phyloP scores from a whole-genome alignment of 306 rosid species.

The Parietaria judaica region DNA sequence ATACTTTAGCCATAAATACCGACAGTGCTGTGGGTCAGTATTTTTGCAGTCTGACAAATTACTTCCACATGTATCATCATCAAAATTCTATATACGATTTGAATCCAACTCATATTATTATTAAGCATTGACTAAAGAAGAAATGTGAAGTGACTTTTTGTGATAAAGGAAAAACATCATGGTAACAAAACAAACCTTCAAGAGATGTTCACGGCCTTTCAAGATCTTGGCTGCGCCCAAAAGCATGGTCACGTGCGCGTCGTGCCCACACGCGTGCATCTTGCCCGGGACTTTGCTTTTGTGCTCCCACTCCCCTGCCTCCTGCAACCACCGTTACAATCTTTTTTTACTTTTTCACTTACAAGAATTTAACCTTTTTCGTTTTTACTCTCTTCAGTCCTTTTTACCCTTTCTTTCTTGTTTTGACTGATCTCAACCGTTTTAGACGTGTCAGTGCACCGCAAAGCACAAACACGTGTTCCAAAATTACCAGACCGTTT shows the following conservation, averaged over 20 bases:
- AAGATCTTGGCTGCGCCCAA: slow-evolving; percentile 89
- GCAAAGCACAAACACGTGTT: too few relatives aligned
- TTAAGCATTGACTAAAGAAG: too few relatives aligned
- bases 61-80: neutral
- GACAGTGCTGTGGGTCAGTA: neutral
- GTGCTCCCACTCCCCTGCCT: slow-evolving; percentile 82
- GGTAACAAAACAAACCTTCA: slow-evolving; percentile 39
- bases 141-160: too few relatives aligned
- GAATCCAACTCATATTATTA: too few relatives aligned
- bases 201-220: slow-evolving; percentile 71
- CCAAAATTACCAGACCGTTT: too few relatives aligned
- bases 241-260: slow-evolving; percentile 96
- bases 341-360: neutral
- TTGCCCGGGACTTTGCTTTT: slow-evolving; percentile 84
- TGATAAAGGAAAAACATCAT: too few relatives aligned
- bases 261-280: slow-evolving; percentile 99
- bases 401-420: neutral
- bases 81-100: neutral
- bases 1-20: neutral
- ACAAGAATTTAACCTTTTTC: neutral
- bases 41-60: neutral
- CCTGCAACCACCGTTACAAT: slow-evolving; percentile 25
- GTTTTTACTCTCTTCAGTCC: neutral
- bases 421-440: neutral
- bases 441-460: neutral